Percentiles rank a stretch among this genome's conserved stretches.
Evolutionary conservation across 768 basidiomycete species (phyloP).

Genomic region (Mycena rosella): DNA sequence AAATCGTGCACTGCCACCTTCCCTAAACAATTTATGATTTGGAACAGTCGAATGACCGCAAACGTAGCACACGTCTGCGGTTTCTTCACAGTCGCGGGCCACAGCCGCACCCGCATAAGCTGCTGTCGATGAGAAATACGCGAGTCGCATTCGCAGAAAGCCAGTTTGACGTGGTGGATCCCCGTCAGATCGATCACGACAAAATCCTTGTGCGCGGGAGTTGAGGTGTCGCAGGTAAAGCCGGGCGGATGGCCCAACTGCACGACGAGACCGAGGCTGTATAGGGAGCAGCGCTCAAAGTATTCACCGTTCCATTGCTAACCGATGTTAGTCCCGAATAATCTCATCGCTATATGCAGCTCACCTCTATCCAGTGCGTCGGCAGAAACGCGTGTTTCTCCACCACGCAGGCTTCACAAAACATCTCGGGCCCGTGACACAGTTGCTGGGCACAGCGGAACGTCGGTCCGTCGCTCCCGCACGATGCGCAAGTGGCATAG

Average conservation of each 20-base stretch:
- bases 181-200: not conserved
- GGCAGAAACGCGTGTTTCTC: not conserved
- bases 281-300: not conserved
- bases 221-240: not conserved
- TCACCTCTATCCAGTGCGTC: slow-evolving; percentile 13
- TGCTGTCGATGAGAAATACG: not conserved
- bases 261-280: not conserved
- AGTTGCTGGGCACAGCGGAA: slow-evolving; percentile 8
- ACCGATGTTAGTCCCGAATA: too few relatives aligned
- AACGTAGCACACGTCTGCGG: slow-evolving; percentile 1
- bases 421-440: not conserved
- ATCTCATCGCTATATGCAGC: not conserved
- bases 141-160: not conserved
- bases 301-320: slow-evolving; percentile 17
- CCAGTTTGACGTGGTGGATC: not conserved
- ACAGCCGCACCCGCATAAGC: not conserved
- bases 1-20: not conserved
- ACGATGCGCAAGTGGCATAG: not conserved
- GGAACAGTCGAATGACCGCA: not conserved
- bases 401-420: slow-evolving; percentile 6
- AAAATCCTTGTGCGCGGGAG: not conserved
- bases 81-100: not conserved
- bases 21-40: not conserved
- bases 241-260: slow-evolving; percentile 22
- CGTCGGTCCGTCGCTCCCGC: not conserved